Evolutionary conservation across 1,139 yeast genomes (phyloP).

Genomic region (Kodamaea ohmeri): DNA sequence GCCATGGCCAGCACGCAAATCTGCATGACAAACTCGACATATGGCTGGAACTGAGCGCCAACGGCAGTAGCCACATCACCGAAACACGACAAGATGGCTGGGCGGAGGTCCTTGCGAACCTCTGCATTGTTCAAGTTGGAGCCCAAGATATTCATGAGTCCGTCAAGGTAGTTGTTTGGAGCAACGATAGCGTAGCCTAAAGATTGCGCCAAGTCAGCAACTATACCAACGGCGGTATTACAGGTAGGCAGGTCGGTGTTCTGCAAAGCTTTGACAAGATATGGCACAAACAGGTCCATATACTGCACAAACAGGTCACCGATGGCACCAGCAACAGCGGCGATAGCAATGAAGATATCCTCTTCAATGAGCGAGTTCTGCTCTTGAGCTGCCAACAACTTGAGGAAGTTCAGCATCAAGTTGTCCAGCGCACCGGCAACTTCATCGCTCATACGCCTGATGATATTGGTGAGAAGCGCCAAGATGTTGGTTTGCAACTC

Average conservation of each 20-base stretch:
- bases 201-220: slow-evolving; percentile 96
- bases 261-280: slow-evolving; percentile 68
- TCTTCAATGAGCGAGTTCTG: slow-evolving; percentile 85
- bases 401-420: slow-evolving; percentile 80
- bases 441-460: slow-evolving; percentile 73
- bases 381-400: slow-evolving; percentile 57
- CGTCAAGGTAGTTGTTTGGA: slow-evolving; percentile 53
- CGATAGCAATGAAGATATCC: slow-evolving; percentile 87
- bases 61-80: slow-evolving; percentile 94
- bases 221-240: slow-evolving; percentile 87
- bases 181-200: slow-evolving; percentile 70
- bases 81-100: slow-evolving; percentile 88
- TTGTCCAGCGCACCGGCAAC: slow-evolving; percentile 72
- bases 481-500: slow-evolving; percentile 86
- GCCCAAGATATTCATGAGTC: slow-evolving; percentile 81
- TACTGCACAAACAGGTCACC: slow-evolving; percentile 70
- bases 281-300: slow-evolving; percentile 81
- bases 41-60: slow-evolving; percentile 72
- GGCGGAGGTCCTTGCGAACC: slow-evolving; percentile 78
- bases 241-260: slow-evolving; percentile 84
- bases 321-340: slow-evolving; percentile 82
- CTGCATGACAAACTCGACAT: slow-evolving; percentile 74
- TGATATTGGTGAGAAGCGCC: slow-evolving; percentile 82
- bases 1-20: slow-evolving; percentile 58
- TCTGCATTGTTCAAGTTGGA: slow-evolving; percentile 61